phyloP scores from a whole-genome alignment of 1,139 yeast species.

The Debaryomyces singareniensis region DNA sequence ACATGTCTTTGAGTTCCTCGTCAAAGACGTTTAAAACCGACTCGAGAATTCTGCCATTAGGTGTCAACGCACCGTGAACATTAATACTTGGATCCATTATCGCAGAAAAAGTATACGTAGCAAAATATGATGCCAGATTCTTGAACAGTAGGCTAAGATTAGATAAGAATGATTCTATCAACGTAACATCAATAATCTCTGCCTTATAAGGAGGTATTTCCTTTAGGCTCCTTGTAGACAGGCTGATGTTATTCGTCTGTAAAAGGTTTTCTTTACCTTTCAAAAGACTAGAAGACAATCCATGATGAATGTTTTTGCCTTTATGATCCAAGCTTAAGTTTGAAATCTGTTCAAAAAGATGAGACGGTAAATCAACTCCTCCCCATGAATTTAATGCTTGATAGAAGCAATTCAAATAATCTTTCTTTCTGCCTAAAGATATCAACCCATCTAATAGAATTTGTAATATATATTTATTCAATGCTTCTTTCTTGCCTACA shows the following conservation, averaged over 20 bases:
- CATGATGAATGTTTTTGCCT: too few relatives aligned
- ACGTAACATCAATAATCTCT: conserved; percentile 7
- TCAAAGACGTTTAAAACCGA: conserved; percentile 25
- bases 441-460: conserved; percentile 26
- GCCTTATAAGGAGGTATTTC: conserved; percentile 2
- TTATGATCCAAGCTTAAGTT: too few relatives aligned
- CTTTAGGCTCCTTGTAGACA: conserved; percentile 5
- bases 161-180: too few relatives aligned
- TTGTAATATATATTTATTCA: conserved; percentile 28
- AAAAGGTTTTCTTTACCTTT: too few relatives aligned
- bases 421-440: conserved; percentile 25
- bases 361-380: conserved; percentile 19
- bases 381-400: conserved; percentile 29
- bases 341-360: too few relatives aligned
- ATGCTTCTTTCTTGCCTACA: conserved; percentile 9
- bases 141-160: too few relatives aligned
- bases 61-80: conserved; percentile 10
- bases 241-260: too few relatives aligned
- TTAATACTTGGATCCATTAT: conserved; percentile 16
- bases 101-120: conserved; percentile 18
- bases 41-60: conserved; percentile 22
- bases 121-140: conserved; percentile 14
- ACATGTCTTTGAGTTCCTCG: conserved; percentile 29
- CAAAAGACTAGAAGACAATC: too few relatives aligned
- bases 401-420: conserved; percentile 26